Evolutionary conservation across 495 filamentous ascomycete genomes (phyloP).

Genomic region (Aspergillus egyptiacus): DNA sequence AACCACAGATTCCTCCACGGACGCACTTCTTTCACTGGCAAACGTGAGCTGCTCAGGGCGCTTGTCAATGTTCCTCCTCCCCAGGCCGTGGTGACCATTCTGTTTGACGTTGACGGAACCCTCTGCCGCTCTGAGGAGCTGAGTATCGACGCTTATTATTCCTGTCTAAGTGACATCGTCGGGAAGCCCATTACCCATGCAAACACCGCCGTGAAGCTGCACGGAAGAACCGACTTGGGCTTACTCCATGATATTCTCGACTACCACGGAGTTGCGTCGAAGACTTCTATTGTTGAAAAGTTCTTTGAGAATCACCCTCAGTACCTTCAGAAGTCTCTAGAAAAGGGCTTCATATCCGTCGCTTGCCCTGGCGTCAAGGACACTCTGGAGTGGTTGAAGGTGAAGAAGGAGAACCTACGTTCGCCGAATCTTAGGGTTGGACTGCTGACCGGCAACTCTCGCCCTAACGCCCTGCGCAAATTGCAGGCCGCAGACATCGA

Average conservation of each 20-base stretch:
- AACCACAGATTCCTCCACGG: slow-evolving; percentile 13
- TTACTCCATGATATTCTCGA: slow-evolving; percentile 12
- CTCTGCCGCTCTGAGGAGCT: slow-evolving; percentile 16
- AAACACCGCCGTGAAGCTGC: slow-evolving; percentile 12
- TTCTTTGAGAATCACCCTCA: slow-evolving; percentile 8
- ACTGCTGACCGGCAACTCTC: slow-evolving; percentile 14
- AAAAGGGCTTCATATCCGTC: slow-evolving; percentile 3
- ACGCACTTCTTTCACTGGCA: slow-evolving; percentile 10
- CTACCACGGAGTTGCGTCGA: slow-evolving; percentile 2
- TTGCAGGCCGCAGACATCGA: slow-evolving; percentile 10
- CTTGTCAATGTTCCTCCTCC: slow-evolving; percentile 8
- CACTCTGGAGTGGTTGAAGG: slow-evolving; percentile 7
- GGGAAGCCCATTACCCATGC: slow-evolving; percentile 13
- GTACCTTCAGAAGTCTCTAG: slow-evolving; percentile 11
- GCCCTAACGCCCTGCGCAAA: slow-evolving; percentile 11
- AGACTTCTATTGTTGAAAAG: slow-evolving; percentile 1
- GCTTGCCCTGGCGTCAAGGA: slow-evolving; percentile 8
- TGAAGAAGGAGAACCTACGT: background rate
- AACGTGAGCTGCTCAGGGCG: slow-evolving; percentile 8
- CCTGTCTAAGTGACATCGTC: slow-evolving; percentile 11
- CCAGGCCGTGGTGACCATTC: slow-evolving; percentile 3
- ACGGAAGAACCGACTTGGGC: slow-evolving; percentile 12
- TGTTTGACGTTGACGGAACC: slow-evolving; percentile 16
- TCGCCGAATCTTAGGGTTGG: slow-evolving; percentile 8
- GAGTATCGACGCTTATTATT: slow-evolving; percentile 15